Evolutionary conservation across 441 rosid genomes (phyloP), one percentile per base, ranked within the genome.

Genomic region (Corymbia citriodora): DNA sequence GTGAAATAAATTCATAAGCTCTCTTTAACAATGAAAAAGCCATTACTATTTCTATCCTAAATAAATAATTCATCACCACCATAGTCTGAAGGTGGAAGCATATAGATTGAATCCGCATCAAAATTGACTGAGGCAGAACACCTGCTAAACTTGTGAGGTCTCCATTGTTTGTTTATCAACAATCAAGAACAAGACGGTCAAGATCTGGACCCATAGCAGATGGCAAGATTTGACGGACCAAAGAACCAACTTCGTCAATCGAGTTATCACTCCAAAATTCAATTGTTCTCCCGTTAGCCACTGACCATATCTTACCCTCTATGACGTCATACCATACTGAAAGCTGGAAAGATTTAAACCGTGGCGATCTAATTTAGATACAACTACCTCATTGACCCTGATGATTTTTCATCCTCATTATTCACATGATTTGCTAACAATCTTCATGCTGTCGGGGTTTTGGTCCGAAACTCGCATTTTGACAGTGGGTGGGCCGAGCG

Each of bases 141-240:
- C 59, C 55, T 8, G 10, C 21, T 65, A 65, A 6, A 68, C 33
- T 63, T 29, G 70, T 29, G 1, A 63, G 2, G 31, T 68, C 33
- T 31, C 45, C 45, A 31, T 31, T 2, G 9, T 5, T 8, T 68
- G 19, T 16, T 54, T 2, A 18, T 31, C 31, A 31, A 68, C 9
- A 31, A 68, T 68, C 0, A 16, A 31, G 12, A 68, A 17, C 1
- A 31, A 31, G 7, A 7, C 7, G 4, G 0, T 31, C 23, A 0
- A 9, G 7, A 31, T 68, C 11, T 14, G 5, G 5, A n/a, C 31
- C 1, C 0, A 0, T 31, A 68, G 36, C 0, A 16, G 2, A 16
- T 16, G 21, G 2, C 1, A 68, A 68, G 0, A 4, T n/a, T 16
- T 1, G 2, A 31, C 16, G 2, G 6, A 16, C 0, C 5, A 31